Percentiles rank a stretch among this genome's conserved stretches.
These are phyloP conservation scores for Aspergillus amoenus DNA, from an alignment of 2,329 filamentous ascomycete genomes.

Conservation along the genomic window DNA sequence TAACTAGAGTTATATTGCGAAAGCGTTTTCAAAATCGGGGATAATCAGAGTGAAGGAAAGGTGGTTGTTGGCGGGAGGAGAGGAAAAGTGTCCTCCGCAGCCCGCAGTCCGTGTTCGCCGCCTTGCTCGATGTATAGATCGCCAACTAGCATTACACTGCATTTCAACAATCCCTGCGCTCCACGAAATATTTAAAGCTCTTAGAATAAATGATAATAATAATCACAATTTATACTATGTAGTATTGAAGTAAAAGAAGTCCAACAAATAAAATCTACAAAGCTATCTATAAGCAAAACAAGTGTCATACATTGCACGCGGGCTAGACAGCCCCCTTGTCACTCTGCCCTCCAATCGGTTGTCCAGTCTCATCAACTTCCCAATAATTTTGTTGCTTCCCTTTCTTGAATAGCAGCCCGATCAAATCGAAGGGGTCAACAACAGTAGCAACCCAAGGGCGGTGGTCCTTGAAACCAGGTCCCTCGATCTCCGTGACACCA, in stretches of 20 bases:
- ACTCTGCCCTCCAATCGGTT: neutral
- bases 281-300: neutral
- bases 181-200: neutral
- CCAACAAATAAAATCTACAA: neutral
- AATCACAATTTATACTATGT: neutral
- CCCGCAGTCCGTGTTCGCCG: slow-evolving; percentile 1
- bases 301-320: neutral
- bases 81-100: slow-evolving; percentile 10
- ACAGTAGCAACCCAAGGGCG: slow-evolving; percentile 46
- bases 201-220: neutral
- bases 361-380: slow-evolving; percentile 25
- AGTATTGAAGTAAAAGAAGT: neutral
- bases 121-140: neutral
- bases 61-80: neutral
- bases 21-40: neutral
- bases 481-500: slow-evolving; percentile 52
- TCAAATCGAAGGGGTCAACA: slow-evolving; percentile 45
- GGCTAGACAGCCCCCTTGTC: neutral
- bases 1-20: neutral
- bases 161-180: neutral
- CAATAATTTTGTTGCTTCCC: slow-evolving; percentile 42
- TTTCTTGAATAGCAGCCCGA: slow-evolving; percentile 34
- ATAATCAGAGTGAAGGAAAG: neutral
- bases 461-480: slow-evolving; percentile 51
- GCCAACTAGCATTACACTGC: neutral